phyloP scores from a whole-genome alignment of 306 rosid species.

The Delonix regia region DNA sequence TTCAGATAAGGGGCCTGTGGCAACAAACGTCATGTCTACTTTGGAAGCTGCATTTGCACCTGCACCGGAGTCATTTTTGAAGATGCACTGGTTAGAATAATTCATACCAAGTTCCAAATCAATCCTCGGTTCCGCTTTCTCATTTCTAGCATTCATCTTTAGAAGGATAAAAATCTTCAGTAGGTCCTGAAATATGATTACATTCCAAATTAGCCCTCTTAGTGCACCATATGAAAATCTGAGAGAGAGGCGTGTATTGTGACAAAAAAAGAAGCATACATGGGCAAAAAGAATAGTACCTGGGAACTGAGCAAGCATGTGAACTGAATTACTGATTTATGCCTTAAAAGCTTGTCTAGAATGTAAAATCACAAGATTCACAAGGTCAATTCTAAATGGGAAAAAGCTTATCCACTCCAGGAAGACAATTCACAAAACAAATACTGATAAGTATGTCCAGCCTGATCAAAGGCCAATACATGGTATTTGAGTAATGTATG shows the following conservation, averaged over 20 bases:
- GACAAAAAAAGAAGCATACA: not conserved
- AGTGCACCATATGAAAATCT: conserved; percentile 1
- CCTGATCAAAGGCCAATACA: conserved; percentile 1
- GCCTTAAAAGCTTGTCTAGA: not conserved
- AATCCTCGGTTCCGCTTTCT: conserved; percentile 56
- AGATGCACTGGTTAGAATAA: conserved; percentile 52
- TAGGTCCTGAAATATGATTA: conserved; percentile 58
- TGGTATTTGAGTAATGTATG: not conserved
- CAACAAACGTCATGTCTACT: conserved; percentile 55
- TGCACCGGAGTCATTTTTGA: conserved; percentile 77
- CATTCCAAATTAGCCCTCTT: conserved; percentile 44
- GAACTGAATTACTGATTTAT: not conserved
- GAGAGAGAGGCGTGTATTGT: not conserved
- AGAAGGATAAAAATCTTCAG: conserved; percentile 44
- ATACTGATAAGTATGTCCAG: not conserved
- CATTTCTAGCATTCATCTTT: conserved; percentile 67
- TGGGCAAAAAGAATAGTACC: not conserved
- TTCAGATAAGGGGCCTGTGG: conserved; percentile 77
- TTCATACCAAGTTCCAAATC: conserved; percentile 61
- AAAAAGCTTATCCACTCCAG: not conserved
- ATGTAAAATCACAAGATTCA: not conserved
- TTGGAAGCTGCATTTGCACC: conserved; percentile 98
- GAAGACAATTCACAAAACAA: not conserved
- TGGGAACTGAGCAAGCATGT: not conserved
- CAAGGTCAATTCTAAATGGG: not conserved